These are phyloP conservation scores for Cryptosporidium sp. DNA, from an alignment of 169 alveolate genomes.

Conservation along the genomic window DNA sequence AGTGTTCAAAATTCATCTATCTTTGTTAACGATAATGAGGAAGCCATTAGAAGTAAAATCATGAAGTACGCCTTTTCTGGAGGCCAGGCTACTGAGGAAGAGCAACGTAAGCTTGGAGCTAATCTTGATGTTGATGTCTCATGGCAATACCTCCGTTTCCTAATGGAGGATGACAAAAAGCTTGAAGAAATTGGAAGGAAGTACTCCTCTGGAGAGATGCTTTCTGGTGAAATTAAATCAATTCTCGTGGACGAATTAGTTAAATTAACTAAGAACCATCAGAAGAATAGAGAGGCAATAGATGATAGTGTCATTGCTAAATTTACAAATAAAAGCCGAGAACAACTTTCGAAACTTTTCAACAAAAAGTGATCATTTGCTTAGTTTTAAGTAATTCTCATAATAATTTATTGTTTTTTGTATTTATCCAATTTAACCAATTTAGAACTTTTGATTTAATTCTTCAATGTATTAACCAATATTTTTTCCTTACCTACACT, in stretches of 20 bases:
- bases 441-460: not conserved
- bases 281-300: constrained; percentile 27
- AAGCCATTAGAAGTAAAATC: constrained; percentile 93
- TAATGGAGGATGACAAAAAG: constrained; percentile 93
- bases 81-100: constrained; percentile 94
- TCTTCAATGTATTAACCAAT: not conserved
- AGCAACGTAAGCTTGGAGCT: constrained; percentile 95
- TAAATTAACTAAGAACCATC: constrained; percentile 69
- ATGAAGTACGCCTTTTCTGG: constrained; percentile 96
- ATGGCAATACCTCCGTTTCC: constrained; percentile 93
- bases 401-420: not conserved
- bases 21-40: constrained; percentile 94
- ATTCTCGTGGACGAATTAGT: constrained; percentile 87
- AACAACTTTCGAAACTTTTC: constrained; percentile 5
- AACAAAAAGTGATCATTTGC: not conserved
- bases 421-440: not conserved
- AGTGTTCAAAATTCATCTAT: constrained; percentile 89
- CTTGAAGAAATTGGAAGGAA: constrained; percentile 92
- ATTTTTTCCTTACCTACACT: not conserved
- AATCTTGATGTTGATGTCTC: constrained; percentile 96
- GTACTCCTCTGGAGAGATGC: constrained; percentile 94
- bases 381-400: not conserved
- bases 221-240: constrained; percentile 95
- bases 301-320: constrained; percentile 14
- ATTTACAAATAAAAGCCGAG: constrained; percentile 46